Evolutionary conservation across 2,329 filamentous ascomycete species (phyloP), one percentile per base, ranked within the genome.

Genomic region (Alternaria rosae): DNA sequence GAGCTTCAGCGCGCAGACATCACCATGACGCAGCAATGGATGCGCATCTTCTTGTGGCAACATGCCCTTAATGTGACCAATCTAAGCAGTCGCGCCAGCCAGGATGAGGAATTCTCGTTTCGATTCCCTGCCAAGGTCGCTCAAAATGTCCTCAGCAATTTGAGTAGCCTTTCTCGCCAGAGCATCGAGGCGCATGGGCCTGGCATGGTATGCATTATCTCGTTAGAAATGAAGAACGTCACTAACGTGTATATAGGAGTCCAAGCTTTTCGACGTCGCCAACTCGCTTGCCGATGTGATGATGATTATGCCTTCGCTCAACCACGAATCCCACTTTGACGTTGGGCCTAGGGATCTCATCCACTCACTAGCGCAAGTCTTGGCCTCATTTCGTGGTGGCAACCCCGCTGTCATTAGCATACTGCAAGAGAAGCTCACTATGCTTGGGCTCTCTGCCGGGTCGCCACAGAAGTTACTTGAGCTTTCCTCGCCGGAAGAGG

Each of bases 1-100:
- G 76, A 77, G 47, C 59, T 78, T 7, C 75, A 77, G 53, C 69
- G 76, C n/a, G 76, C 75, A 9, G 75, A 78, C 35, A 78, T 78
- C 6, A 75, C 74, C 0, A 78, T 78, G 74, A 78, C 76, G 3
- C 76, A 78, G 43, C 76, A 78, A 50, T 78, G 76, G 76, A 77
- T 78, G 76, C 71, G 76, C 7, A 77, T 78, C 4, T 77, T 76
- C 57, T 50, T 78, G 4, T 78, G 76, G 76, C 76, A 78, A 52
- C 73, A 77, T 61, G 74, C 76, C n/a, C 60, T 78, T 17, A 70
- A 72, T 21, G 76, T 78, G 4, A 78, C 75, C 5, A 77, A 71
- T 30, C 32, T 78, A 21, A 74, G 73, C 45, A 73, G 73, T 25
- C 66, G 64, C 21, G 41, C 59, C 9, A 64, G 72, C 17, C 69